Base-by-base conservation (phyloP, 1,284 basidiomycete species). In the Microbotryum saponariae region DNA sequence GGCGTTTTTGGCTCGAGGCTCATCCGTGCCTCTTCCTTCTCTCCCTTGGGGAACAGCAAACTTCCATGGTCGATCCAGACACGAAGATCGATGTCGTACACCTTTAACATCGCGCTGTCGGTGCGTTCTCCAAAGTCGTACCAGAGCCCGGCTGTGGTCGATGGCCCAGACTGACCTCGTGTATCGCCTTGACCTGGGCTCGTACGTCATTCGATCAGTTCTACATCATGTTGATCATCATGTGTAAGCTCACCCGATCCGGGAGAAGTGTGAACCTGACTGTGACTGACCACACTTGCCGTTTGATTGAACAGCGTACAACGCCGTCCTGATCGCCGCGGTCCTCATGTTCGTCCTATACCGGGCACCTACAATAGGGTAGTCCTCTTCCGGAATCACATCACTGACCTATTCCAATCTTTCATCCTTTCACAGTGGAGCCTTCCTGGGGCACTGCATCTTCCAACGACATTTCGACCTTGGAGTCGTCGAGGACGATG, bases 381-480 rank as follows among this genome's bases (percentile, higher is more conserved):
- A 5, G 33, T 18, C 20, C 33, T 14, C 27, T 47, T 31, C 48
- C 6, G 16, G 3, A 14, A 3, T 14, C 12, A 9, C 16, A n/a
- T 23, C 33, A 3, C 25, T 23, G 27, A 54, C 8, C 3, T 21
- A 25, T 14, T 12, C 12, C 7, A 18, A 25, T 12, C 29, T 44
- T 44, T 33, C 5, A 14, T 31, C 50, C 4, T 20, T 4, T 47
- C 18, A 3, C 54, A 70, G 68, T 8, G 69, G 69, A 33, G 67
- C 67, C 5, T 69, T 70, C 55, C 59, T 70, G 23, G 69, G 69
- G 1, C 69, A 70, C 49, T 69, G 67, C 18, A 45, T 64, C 16
- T 70, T 70, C 21, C 66, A 70, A 31, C 62, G 69, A 3, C 23
- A 56, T 27, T 51, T 66, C 23, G 65, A 66, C n/a, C 56, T 66